Evolutionary conservation across 371 early-diverging fungal genomes (phyloP), one percentile per base, ranked within the genome.

Genomic region (Entomophthora muscae): DNA sequence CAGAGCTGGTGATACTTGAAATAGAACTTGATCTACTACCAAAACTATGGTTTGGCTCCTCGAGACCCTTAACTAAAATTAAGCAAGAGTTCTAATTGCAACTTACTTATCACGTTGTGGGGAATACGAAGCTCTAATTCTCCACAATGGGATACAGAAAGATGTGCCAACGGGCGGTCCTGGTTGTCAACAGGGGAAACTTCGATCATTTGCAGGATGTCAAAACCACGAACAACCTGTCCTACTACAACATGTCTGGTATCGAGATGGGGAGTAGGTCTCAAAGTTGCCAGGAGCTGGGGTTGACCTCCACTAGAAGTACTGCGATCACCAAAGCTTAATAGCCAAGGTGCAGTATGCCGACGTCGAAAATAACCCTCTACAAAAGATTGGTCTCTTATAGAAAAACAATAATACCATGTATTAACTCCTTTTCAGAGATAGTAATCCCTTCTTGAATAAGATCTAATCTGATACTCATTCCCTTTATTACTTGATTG

Each of bases 191-290:
- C 85, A 0, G 86, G 79, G 23, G 86, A 77, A 61, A 76, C 80
- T 68, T 86, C 89, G 54, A 87, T 75, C 42, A 69, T 67, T 32
- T 79, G 75, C 5, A 91, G 82, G 32, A 91, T 69, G 27, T 84
- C 87, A 67, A 83, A 82, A 2, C 93, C 94, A 63, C 82, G 80
- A 0, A 90, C 76, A 29, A 98, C 90, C n/a, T 83, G 74, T 33
- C 95, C 95, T 79, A 97, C 93, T 3, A 93, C 95, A 33, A 93
- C 95, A 71, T 97, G 95, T 63, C 87, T 86, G 27, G 78, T 82
- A 68, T 95, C 92, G 65, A 95, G 71, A 74, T 91, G 92, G 22
- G 85, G 80, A 23, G 86, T 86, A 33, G 86, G 88, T n/a, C 80
- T 77, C 53, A 78, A 87, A 59, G 74, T 90, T 81, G 28, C 24